phyloP scores from a whole-genome alignment of 345 rosid genomes.

The Populus nigra region DNA sequence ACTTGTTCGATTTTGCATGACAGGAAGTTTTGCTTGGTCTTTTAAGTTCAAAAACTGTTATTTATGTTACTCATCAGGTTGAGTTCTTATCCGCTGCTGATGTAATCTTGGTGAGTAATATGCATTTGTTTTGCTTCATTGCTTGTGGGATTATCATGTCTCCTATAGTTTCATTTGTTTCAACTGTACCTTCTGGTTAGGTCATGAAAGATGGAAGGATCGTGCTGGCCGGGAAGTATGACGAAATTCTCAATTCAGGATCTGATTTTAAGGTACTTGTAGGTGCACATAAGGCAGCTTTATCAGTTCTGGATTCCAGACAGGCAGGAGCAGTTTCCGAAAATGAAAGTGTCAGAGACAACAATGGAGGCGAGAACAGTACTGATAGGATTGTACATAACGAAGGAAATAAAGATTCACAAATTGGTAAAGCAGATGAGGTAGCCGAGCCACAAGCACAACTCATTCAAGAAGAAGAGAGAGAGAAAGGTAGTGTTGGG shows the following conservation, averaged over 20 bases:
- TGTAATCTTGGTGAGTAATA: slow-evolving; percentile 52
- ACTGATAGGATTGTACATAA: background rate
- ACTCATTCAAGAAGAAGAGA: slow-evolving; percentile 71
- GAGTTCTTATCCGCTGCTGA: slow-evolving; percentile 68
- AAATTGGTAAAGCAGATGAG: slow-evolving; percentile 37
- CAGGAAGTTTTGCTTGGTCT: slow-evolving; percentile 61
- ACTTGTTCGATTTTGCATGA: background rate
- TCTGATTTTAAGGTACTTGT: slow-evolving; percentile 69
- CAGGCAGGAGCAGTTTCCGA: slow-evolving; percentile 31
- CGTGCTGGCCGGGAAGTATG: slow-evolving; percentile 66
- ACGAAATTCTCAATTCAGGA: slow-evolving; percentile 55
- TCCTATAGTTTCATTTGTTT: background rate
- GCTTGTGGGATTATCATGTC: background rate
- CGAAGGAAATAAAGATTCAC: slow-evolving; percentile 30
- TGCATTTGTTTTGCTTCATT: background rate
- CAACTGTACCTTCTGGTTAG: slow-evolving; percentile 29
- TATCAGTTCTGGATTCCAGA: slow-evolving; percentile 47
- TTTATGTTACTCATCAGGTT: slow-evolving; percentile 65
- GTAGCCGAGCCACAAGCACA: slow-evolving; percentile 23
- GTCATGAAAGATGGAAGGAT: slow-evolving; percentile 83
- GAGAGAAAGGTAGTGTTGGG: slow-evolving; percentile 71
- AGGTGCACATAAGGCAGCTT: slow-evolving; percentile 58
- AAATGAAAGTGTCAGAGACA: slow-evolving; percentile 19
- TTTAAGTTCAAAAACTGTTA: slow-evolving; percentile 48
- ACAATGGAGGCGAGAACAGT: background rate